Percentiles rank a stretch among this genome's conserved stretches.
Conservation (phyloP, 176 grass and related monocot species). For the bread wheat (Triticum aestivum) region IWGSC_CS_RefSeq_v2.1 NC_057794.1:268999217-268999716, state of each 20-base stretch:
- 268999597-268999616: not conserved
- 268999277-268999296: slow-evolving; percentile 66
- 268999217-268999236: slow-evolving; percentile 52
- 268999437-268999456: not conserved
- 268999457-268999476: not conserved
- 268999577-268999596: not conserved
- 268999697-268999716: too few relatives aligned
- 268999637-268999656: too few relatives aligned
- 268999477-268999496: too few relatives aligned
- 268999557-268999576: not conserved
- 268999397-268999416: not conserved
- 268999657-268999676: too few relatives aligned
- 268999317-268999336: not conserved
- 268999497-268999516: not conserved
- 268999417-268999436: not conserved
- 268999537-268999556: not conserved
- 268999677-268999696: too few relatives aligned
- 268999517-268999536: not conserved
- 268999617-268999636: not conserved
- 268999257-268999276: slow-evolving; percentile 85
- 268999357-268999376: not conserved
- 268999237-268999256: slow-evolving; percentile 75
- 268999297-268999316: not conserved
- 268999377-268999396: not conserved
- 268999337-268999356: not conserved